Base-by-base conservation (phyloP, 495 filamentous ascomycete species). In the Podospora pseudopauciseta region DNA sequence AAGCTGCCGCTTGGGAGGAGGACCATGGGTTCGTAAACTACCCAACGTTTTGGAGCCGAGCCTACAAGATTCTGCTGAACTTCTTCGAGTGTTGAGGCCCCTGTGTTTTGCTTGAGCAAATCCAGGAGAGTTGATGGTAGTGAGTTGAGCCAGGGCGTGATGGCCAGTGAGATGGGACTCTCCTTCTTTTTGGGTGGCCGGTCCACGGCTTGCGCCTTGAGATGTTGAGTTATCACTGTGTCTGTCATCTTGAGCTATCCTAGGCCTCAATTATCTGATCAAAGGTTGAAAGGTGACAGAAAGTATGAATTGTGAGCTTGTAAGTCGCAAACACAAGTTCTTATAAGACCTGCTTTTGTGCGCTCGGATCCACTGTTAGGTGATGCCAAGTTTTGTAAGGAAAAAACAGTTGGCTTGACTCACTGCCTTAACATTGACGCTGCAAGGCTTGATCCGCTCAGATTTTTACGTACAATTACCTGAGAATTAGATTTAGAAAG, bases 21-120 rank as follows among this genome's bases (percentile, higher is more conserved):
- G 1, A 90, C 82, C 79, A 94, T 84, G 7, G 90, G 90, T 20
- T 85, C 82, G 71, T 93, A 93, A 44, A 89, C 73, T 1, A 86
- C 87, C 83, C 89, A 94, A 32, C 89, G 77, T 70, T 86, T 88
- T 1, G 89, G 89, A 23, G 87, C 81, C 20, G 73, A 68, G 13
- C 74, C 70, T 20, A 83, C 26, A 49, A 85, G 78, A 5, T 66
- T 32, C 11, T 65, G 16, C 26, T 34, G 68, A 23, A 53, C 49
- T 39, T 66, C 60, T 49, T 65, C 53, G 27, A 19, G 32, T 27
- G 26, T 20, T 7, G 11, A 27, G 49, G 34, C 16, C 5, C 39
- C 15, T 18, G 16, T 63, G 65, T 56, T 59, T 61, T 19, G 20
- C 57, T 6, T 26, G 19, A 53, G 59, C 59, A 15, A 49, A 2